Evolutionary conservation across 2,329 filamentous ascomycete genomes (phyloP).

Genomic region (Phyllosticta citriasiana): DNA sequence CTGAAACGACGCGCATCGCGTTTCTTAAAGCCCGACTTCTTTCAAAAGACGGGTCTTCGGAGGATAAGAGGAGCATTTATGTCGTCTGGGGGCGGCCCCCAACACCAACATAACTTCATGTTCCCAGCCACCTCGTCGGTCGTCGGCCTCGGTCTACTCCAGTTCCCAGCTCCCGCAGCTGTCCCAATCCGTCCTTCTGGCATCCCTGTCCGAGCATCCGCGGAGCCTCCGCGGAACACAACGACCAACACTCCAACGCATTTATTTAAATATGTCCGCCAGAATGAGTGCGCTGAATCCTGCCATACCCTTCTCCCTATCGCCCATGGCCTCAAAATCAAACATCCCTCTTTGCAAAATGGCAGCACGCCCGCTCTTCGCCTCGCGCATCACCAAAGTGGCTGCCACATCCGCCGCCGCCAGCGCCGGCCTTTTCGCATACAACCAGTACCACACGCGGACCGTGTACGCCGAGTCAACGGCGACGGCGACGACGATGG

Average conservation of each 20-base stretch:
- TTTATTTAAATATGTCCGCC: neutral
- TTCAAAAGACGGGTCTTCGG: neutral
- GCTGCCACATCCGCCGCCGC: neutral
- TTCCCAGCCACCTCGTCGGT: neutral
- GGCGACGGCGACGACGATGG: too few relatives aligned
- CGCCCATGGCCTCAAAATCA: neutral
- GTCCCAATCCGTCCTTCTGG: neutral
- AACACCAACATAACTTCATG: neutral
- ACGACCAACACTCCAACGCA: neutral
- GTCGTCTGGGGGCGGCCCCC: neutral
- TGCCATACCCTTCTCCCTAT: neutral
- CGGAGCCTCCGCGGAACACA: neutral
- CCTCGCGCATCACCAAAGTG: neutral
- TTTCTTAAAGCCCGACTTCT: neutral
- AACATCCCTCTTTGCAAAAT: neutral
- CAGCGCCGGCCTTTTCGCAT: neutral
- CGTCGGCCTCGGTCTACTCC: neutral
- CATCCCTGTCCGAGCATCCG: neutral
- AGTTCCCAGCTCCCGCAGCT: neutral
- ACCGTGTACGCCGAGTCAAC: neutral
- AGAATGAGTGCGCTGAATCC: neutral
- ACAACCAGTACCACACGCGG: neutral
- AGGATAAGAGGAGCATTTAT: neutral
- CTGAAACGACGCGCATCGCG: too few relatives aligned
- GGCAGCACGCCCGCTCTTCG: neutral